These are phyloP conservation scores for Saccharomycopsis fermentans DNA, from an alignment of 805 yeast genomes.

Conservation along the genomic window DNA sequence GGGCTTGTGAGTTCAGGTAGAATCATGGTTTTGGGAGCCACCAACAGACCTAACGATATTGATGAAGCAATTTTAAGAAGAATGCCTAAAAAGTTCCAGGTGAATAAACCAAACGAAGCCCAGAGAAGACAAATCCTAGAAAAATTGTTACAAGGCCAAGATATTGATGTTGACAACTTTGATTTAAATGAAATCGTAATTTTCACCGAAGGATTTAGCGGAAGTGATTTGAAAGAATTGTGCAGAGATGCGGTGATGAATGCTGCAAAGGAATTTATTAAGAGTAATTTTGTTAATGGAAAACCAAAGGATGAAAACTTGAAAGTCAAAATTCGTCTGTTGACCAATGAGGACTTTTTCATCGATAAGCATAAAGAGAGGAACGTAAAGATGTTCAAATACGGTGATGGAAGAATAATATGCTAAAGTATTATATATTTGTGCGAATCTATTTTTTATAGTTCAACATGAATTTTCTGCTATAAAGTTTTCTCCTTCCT, in stretches of 20 bases:
- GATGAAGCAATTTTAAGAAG: conserved; percentile 89
- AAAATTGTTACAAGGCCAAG: conserved; percentile 59
- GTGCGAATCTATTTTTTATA: background rate
- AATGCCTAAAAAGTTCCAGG: conserved; percentile 81
- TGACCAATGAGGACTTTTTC: conserved; percentile 54
- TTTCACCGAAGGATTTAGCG: conserved; percentile 68
- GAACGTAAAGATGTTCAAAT: conserved; percentile 1
- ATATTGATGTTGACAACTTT: conserved; percentile 44
- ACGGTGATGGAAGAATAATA: conserved; percentile 5
- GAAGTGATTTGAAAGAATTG: conserved; percentile 83
- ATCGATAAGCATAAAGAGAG: conserved; percentile 24
- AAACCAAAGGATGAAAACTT: conserved; percentile 25
- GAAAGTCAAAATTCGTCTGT: conserved; percentile 46
- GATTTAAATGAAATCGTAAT: conserved; percentile 50
- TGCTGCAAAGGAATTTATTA: conserved; percentile 79
- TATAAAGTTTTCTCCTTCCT: no score
- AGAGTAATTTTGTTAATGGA: conserved; percentile 41
- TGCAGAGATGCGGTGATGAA: conserved; percentile 90
- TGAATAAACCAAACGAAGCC: conserved; percentile 54
- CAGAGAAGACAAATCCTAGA: conserved; percentile 64
- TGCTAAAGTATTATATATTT: background rate
- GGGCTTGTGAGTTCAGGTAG: conserved; percentile 74
- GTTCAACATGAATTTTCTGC: background rate
- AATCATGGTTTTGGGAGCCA: conserved; percentile 85
- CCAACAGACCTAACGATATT: conserved; percentile 85